Percentiles rank a stretch among this genome's conserved stretches.
These are phyloP conservation scores for barley (Hordeum vulgare) DNA, from an alignment of 176 grass and related monocot species.

Conservation along the genomic window MorexV3_pseudomolecules_assembly NC_058520.1:549372430-549372929, in stretches of 20 bases:
- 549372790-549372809: neutral
- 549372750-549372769: neutral
- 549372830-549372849: constrained; percentile 57
- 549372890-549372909: constrained; percentile 7
- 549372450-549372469: no score
- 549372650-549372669: neutral
- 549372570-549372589: no score
- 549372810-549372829: neutral
- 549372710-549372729: no score
- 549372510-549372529: no score
- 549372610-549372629: no score
- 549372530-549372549: no score
- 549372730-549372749: neutral
- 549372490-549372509: no score
- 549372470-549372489: no score
- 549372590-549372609: no score
- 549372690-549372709: neutral
- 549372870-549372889: constrained; percentile 51
- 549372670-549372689: neutral
- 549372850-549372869: constrained; percentile 59
- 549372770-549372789: constrained; percentile 17
- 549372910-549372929: neutral
- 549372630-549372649: no score
- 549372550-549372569: no score
- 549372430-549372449: no score